Base-by-base conservation (phyloP, 768 basidiomycete genomes). In the Termitomyces bulborhizus region DNA sequence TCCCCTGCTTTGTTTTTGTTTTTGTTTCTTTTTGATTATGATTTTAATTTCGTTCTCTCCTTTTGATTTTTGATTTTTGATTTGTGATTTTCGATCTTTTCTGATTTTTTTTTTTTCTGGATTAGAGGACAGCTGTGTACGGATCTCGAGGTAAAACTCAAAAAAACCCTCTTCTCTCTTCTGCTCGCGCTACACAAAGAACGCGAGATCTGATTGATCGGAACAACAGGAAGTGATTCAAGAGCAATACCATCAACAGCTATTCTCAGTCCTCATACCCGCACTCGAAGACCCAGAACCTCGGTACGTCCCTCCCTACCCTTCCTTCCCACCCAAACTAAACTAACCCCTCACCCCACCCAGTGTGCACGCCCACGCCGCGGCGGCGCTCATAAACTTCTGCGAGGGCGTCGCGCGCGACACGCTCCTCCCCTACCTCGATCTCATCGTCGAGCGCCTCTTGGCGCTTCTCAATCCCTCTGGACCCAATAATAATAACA, bases 321-420 rank as follows among this genome's bases (percentile, higher is more conserved):
- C 15, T 36, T 5, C 13, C 7, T 7, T 15, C 1, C 5, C 12
- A 5, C 7, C 24, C 11, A 21, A 18, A 16, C 13, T 13, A 16
- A 46, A 34, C 34, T 53, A 32, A 40, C 31, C 16, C 24, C 34
- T 43, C 27, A 8, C 21, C 40, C 12, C 59, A 0, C 1, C 0
- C 57, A 93, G 92, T 26, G 90, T 94, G 0, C 91, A 93, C 58
- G 78, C 90, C 0, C 92, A 95, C 63, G 89, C 93, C 1, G 90
- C 91, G 0, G 87, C 92, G 0, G 91, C 91, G 0, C 75, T 94
- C 24, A 91, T 93, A 67, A 95, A 94, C 66, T 93, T 93, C 71
- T 94, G 91, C 68, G 88, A 93, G 66, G 89, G 90, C 36, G 89
- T 90, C 36, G 86, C 83, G 60, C 78, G 83, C 15, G 81, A 88